Percentiles rank a stretch among this genome's conserved stretches.
Evolutionary conservation across 2,329 filamentous ascomycete species (phyloP).

Genomic region (Fusarium hostae): DNA sequence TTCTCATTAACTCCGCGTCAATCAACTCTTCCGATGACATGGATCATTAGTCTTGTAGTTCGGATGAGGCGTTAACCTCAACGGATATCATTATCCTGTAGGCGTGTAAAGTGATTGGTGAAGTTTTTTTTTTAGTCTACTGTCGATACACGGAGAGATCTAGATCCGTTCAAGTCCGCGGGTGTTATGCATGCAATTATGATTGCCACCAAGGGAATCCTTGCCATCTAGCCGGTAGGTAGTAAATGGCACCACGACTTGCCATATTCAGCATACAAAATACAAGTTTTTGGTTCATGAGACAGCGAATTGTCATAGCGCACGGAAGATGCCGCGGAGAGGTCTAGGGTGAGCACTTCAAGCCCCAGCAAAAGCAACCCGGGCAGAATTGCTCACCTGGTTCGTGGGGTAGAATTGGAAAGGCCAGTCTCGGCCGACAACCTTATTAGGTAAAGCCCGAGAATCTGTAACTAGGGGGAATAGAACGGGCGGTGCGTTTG

Average conservation of each 20-base stretch:
- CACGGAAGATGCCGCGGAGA: not conserved
- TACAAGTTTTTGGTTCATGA: not conserved
- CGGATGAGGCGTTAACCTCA: not conserved
- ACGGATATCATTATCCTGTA: not conserved
- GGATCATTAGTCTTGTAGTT: not conserved
- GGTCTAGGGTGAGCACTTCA: constrained; percentile 9
- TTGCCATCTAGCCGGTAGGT: not conserved
- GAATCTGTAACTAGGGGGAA: not conserved
- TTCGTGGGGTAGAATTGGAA: constrained; percentile 18
- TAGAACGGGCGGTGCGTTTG: not conserved
- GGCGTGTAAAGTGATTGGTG: not conserved
- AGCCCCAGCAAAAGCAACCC: not conserved
- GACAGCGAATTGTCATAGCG: not conserved
- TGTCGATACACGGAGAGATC: not conserved
- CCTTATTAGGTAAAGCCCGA: constrained; percentile 2
- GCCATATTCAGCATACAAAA: not conserved
- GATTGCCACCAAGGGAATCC: not conserved
- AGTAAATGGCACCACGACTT: not conserved
- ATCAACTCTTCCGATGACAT: not conserved
- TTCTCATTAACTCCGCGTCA: not conserved
- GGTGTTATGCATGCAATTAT: not conserved
- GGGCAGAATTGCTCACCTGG: not conserved
- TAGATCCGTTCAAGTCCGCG: not conserved
- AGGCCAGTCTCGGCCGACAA: not conserved
- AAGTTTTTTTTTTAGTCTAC: not conserved